Evolutionary conservation across 805 yeast species (phyloP).

Genomic region (Teunomyces atbi): DNA sequence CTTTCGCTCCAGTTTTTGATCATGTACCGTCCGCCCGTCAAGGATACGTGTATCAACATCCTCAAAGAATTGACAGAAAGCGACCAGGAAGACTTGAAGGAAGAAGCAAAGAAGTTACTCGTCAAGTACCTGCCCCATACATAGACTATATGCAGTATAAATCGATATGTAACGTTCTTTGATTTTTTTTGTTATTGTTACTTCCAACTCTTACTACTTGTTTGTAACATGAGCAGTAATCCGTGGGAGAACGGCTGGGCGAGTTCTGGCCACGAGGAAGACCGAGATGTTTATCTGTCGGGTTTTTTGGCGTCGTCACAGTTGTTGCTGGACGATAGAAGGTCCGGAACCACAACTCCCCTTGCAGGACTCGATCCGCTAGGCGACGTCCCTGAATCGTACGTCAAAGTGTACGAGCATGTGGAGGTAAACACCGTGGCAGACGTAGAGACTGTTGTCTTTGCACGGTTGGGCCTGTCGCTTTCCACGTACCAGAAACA

Average conservation of each 20-base stretch:
- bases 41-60: slow-evolving; percentile 49
- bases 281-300: not conserved
- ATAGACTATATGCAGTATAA: not conserved
- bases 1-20: slow-evolving; percentile 78
- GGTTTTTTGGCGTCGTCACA: slow-evolving; percentile 28
- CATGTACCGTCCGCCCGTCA: slow-evolving; percentile 88
- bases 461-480: slow-evolving; percentile 21
- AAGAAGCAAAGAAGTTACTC: slow-evolving; percentile 45
- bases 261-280: slow-evolving; percentile 10
- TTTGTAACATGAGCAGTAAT: slow-evolving; percentile 17
- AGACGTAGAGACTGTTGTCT: slow-evolving; percentile 29
- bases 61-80: slow-evolving; percentile 44
- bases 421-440: slow-evolving; percentile 20
- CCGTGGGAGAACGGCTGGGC: slow-evolving; percentile 45
- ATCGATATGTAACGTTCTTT: no score
- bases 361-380: not conserved
- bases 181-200: no score
- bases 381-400: slow-evolving; percentile 31
- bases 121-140: slow-evolving; percentile 37
- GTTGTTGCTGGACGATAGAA: slow-evolving; percentile 4
- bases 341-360: slow-evolving; percentile 1
- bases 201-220: no score
- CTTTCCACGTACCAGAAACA: slow-evolving; percentile 32
- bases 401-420: slow-evolving; percentile 18
- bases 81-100: slow-evolving; percentile 50